These are phyloP conservation scores for Teunomyces pallodes DNA, from an alignment of 805 yeast species.

Conservation along the genomic window DNA sequence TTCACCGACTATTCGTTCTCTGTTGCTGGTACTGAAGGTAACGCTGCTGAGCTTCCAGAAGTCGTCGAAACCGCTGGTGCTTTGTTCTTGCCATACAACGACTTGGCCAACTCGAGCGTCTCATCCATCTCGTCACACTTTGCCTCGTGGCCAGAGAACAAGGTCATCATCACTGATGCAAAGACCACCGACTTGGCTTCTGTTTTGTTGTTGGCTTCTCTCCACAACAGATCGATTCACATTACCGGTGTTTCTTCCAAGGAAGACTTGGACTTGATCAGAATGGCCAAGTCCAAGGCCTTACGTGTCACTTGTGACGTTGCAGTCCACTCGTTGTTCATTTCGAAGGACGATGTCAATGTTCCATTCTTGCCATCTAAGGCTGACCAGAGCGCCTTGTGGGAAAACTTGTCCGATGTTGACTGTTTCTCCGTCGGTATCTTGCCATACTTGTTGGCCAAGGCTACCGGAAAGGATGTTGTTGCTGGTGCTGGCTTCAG, in stretches of 20 bases:
- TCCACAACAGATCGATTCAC: constrained; percentile 82
- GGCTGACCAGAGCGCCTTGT: constrained; percentile 77
- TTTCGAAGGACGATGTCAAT: constrained; percentile 67
- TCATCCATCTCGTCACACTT: constrained; percentile 78
- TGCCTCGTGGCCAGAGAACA: constrained; percentile 76
- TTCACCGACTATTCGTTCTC: constrained; percentile 81
- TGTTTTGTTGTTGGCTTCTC: constrained; percentile 80
- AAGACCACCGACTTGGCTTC: constrained; percentile 91
- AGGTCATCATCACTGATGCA: constrained; percentile 91
- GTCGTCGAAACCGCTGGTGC: constrained; percentile 71
- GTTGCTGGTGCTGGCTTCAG: constrained; percentile 74
- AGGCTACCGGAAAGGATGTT: constrained; percentile 57
- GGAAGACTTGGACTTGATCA: constrained; percentile 79
- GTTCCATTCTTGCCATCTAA: constrained; percentile 74
- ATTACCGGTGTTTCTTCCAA: constrained; percentile 79
- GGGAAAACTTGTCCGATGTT: constrained; percentile 69
- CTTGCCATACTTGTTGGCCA: constrained; percentile 70
- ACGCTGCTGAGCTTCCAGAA: constrained; percentile 58
- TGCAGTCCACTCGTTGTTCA: constrained; percentile 72
- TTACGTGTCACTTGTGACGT: constrained; percentile 89
- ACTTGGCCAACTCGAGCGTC: constrained; percentile 64
- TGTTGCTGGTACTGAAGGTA: constrained; percentile 76
- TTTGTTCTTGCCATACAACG: constrained; percentile 77
- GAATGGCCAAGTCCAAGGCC: constrained; percentile 80
- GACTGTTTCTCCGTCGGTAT: constrained; percentile 88